Base-by-base conservation (phyloP, 305 asterid genomes). In the Fraxinus angustifolia region DNA sequence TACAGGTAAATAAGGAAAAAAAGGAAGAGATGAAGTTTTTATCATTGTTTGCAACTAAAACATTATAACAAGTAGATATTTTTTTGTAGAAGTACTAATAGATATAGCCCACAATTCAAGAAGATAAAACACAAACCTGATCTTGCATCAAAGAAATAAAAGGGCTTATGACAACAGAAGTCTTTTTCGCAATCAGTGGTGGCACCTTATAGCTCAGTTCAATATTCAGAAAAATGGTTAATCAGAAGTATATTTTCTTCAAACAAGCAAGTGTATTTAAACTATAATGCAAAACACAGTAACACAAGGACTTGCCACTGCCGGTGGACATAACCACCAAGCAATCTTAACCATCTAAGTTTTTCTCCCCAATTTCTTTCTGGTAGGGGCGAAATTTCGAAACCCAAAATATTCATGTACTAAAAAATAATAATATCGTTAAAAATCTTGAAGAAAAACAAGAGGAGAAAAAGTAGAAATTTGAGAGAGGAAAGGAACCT, bases 291-390 rank as follows among this genome's bases (percentile, higher is more conserved):
- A 80, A 78, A 73, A 17, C 83, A 76, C 56, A 26, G 21, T 31
- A 28, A 67, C 98, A 92, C 81, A 95, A 82, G 16, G 98, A 95
- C 80, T 95, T 95, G 86, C 99, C 99, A 83, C 97, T 92, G 35
- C 98, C 99, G n/a, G 98, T 95, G 87, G 98, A 93, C 98, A 95
- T 93, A 35, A 95, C 93, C 75, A 92, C 97, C 79, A 95, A 79
- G 85, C 98, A 90, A 82, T 95, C 99, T 33, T 84, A 88, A 79
- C 98, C 97, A 58, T 83, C 86, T 53, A 93, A 81, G 79, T 93
- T 91, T 33, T 86, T 86, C 81, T 93, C 93, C 34, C 91, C 87
- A 33, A 91, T 86, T 85, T 90, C 97, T 83, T 88, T 91, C 92
- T 95, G 98, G 83, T 95, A 93, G 3, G 97, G 97, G 48, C 97